phyloP scores from a whole-genome alignment of 495 filamentous ascomycete genomes.

The Penicillium ochrochloron region DNA sequence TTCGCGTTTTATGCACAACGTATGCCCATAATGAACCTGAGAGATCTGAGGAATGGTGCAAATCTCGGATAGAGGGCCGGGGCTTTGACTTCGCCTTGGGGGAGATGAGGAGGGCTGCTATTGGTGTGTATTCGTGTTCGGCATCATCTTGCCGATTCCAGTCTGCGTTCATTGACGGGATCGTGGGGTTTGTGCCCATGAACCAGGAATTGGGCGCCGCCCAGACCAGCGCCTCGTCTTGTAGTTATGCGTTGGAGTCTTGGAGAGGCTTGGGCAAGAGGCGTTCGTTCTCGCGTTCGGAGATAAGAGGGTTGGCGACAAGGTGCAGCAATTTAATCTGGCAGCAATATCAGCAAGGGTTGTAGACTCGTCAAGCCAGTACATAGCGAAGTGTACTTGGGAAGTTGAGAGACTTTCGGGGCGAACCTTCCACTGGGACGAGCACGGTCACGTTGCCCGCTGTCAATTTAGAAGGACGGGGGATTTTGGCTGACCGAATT shows the following conservation, averaged over 20 bases:
- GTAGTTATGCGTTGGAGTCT: neutral
- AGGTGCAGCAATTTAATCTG: neutral
- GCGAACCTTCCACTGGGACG: too few relatives aligned
- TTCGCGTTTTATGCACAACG: neutral
- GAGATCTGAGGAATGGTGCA: neutral
- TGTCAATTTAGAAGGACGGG: neutral
- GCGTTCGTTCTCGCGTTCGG: slow-evolving; percentile 4
- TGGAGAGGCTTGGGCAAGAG: neutral
- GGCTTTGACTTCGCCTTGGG: neutral
- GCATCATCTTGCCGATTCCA: slow-evolving; percentile 4
- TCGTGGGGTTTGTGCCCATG: slow-evolving; percentile 1
- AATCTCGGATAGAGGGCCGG: neutral
- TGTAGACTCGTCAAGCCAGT: neutral
- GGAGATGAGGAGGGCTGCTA: neutral
- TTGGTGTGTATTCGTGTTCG: slow-evolving; percentile 1
- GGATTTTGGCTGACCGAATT: neutral
- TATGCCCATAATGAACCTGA: neutral
- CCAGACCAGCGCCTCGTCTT: neutral
- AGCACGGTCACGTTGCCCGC: slow-evolving; percentile 2
- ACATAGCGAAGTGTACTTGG: neutral
- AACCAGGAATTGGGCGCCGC: neutral
- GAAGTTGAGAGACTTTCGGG: neutral
- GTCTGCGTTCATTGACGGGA: slow-evolving; percentile 3
- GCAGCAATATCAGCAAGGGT: neutral
- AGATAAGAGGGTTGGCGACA: neutral